phyloP scores from a whole-genome alignment of 2,329 filamentous ascomycete species.

The Nigrograna mackinnonii region DNA sequence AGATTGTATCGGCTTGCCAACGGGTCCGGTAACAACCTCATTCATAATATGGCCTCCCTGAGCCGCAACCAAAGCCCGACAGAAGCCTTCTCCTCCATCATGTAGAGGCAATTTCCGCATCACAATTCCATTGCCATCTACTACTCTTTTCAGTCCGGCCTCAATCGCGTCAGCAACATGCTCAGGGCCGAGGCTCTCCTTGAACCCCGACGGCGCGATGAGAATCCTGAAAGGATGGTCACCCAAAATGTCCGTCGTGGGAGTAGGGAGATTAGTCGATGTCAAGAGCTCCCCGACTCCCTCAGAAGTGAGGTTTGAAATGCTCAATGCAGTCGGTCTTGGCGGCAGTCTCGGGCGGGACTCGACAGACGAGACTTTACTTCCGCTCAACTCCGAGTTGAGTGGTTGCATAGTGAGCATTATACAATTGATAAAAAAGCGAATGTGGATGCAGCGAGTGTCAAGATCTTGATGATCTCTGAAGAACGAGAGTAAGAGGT shows the following conservation, averaged over 20 bases:
- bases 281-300: no score
- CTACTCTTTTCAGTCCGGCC: conserved; percentile 49
- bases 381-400: no score
- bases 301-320: no score
- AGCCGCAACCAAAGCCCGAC: conserved; percentile 48
- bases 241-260: conserved; percentile 21
- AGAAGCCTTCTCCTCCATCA: conserved; percentile 59
- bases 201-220: conserved; percentile 59
- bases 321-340: no score
- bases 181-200: conserved; percentile 55
- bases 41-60: conserved; percentile 46
- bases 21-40: conserved; percentile 49
- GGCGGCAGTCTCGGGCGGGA: no score
- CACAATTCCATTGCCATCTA: conserved; percentile 41
- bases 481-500: no score
- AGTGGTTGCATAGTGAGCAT: no score
- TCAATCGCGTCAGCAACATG: conserved; percentile 57
- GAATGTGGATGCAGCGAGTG: no score
- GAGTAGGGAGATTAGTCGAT: conserved; percentile 19
- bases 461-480: no score
- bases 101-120: conserved; percentile 56
- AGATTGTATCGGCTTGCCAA: conserved; percentile 46
- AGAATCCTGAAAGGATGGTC: conserved; percentile 42
- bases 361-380: no score
- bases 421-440: no score